These are phyloP conservation scores for Selaginella tamariscina DNA, from an alignment of 75 land plant species.

Conservation along the genomic window DNA sequence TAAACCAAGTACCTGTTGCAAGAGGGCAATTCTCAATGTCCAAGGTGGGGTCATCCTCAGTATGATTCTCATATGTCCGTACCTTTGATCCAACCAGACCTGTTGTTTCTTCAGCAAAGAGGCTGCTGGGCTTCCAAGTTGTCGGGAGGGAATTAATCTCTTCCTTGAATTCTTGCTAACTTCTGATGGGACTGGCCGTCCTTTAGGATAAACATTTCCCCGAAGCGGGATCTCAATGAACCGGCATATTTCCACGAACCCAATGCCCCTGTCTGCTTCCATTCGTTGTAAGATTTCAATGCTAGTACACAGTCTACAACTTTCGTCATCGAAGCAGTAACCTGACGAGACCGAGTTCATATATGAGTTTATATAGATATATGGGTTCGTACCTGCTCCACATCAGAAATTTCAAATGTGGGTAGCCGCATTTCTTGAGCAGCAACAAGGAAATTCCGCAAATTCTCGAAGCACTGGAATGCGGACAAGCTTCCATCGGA, in stretches of 20 bases:
- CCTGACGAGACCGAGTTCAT: no score
- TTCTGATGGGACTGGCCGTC: background rate
- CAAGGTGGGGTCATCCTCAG: no score
- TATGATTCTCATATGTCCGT: no score
- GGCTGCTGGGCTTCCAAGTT: background rate
- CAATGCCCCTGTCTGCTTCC: conserved; percentile 51
- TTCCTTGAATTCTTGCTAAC: background rate
- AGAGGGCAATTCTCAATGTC: no score
- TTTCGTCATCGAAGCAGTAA: conserved; percentile 17
- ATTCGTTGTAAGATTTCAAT: conserved; percentile 51
- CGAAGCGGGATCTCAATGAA: conserved; percentile 24
- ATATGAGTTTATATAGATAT: no score
- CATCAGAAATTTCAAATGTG: conserved; percentile 6
- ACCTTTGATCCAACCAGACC: no score
- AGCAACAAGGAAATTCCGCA: background rate
- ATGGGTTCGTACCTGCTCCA: conserved; percentile 14
- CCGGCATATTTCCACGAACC: conserved; percentile 54
- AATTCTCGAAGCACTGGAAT: conserved; percentile 4
- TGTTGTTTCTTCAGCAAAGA: no score
- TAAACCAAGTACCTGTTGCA: no score
- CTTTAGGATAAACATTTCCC: conserved; percentile 14
- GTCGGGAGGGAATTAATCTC: background rate
- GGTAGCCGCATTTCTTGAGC: conserved; percentile 2
- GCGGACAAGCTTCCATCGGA: conserved; percentile 1
- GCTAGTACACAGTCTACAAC: conserved; percentile 60